Base-by-base conservation (phyloP, 73 alveolate genomes). In the Tetrahymena malaccensis region DNA sequence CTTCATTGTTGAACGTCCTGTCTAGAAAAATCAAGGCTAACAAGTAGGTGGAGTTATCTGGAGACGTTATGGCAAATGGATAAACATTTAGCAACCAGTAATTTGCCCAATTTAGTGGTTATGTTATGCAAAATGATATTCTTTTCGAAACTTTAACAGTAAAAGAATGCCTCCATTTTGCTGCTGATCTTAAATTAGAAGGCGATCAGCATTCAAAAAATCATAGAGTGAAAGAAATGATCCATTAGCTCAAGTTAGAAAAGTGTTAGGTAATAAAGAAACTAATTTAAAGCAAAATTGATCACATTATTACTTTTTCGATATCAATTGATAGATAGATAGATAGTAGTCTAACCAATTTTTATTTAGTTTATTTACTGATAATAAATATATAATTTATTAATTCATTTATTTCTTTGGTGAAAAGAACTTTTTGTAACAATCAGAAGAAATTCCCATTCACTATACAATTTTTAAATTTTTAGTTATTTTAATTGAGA, bases 41-140 rank as follows among this genome's bases (percentile, higher is more conserved):
- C 10, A 17, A 34, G 31, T 85, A 95, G 9, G 50, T 85, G 0
- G 34, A 11, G 3, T 34, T 85, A 35, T 27, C 34, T 31, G 97
- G 95, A 44, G 11, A 93, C n/a, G 37, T 85, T 34, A 56, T 95
- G 84, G 97, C 97, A 34, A 95, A 95, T 37, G 94, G 94, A 85
- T 44, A 34, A 25, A 85, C 94, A n/a, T 95, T 70, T 95, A 43
- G 34, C 7, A 89, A 55, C 34, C 43, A 37, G 50, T 37, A 89
- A 4, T 70, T 70, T n/a, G 31, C 89, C 1, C 83, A 95, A 19
- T 95, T 95, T 55, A 94, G 97, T 35, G 97, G 95, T 4, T 95
- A 85, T 95, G 97, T 95, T 25, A 95, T 95, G 97, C 34, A 95
- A 56, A 94, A 95, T 50, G 95, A 95, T 93, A 55, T 95, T 37